Evolutionary conservation across 2,329 filamentous ascomycete species (phyloP).

Genomic region (Alternaria novae-zelandiae): DNA sequence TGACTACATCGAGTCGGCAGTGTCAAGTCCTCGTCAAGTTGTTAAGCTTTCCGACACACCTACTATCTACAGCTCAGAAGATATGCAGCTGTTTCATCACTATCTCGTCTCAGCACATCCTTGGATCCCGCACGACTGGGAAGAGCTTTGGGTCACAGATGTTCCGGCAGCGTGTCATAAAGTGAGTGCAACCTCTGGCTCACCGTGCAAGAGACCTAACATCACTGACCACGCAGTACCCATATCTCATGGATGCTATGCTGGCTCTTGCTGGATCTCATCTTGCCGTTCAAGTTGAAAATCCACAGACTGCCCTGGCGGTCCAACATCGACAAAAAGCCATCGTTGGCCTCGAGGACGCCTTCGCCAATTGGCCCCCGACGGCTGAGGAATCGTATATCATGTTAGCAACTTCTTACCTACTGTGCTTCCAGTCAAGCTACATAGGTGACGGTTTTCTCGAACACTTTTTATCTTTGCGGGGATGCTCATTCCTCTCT

Average conservation of each 20-base stretch:
- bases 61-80: conserved; percentile 49
- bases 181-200: conserved; percentile 5
- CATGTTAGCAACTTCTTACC: conserved; percentile 32
- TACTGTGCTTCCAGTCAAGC: conserved; percentile 26
- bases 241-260: conserved; percentile 34
- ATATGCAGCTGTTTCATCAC: conserved; percentile 62
- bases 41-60: conserved; percentile 24
- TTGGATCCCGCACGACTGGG: conserved; percentile 19
- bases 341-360: conserved; percentile 27
- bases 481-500: conserved; percentile 27
- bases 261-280: conserved; percentile 35
- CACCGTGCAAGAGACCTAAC: not conserved
- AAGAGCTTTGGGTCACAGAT: conserved; percentile 24
- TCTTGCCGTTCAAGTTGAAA: conserved; percentile 21
- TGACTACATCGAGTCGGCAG: conserved; percentile 17
- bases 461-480: conserved; percentile 26
- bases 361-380: conserved; percentile 29
- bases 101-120: conserved; percentile 55
- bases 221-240: conserved; percentile 19
- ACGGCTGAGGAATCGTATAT: conserved; percentile 29
- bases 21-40: conserved; percentile 14
- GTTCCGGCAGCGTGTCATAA: conserved; percentile 22
- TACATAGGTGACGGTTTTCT: conserved; percentile 28
- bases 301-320: conserved; percentile 5
- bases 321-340: conserved; percentile 30